Evolutionary conservation across 306 rosid species (phyloP).

Genomic region (Purshia tridentata): DNA sequence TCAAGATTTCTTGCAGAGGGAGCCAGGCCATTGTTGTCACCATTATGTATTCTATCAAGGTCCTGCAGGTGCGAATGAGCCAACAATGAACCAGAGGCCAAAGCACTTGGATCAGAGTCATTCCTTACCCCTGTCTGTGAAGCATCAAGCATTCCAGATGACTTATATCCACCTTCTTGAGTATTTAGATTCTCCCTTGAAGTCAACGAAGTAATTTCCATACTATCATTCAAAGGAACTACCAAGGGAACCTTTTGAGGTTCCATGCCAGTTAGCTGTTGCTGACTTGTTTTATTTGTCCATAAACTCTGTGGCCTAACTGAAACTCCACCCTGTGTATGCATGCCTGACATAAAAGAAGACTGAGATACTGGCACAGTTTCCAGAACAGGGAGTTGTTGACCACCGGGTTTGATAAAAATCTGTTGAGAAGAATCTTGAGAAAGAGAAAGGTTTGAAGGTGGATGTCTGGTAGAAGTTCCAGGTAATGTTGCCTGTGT

Average conservation of each 20-base stretch:
- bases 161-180: slow-evolving; percentile 27
- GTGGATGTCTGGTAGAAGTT: slow-evolving; percentile 30
- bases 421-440: slow-evolving; percentile 35
- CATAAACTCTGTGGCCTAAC: slow-evolving; percentile 29
- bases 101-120: slow-evolving; percentile 33
- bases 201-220: slow-evolving; percentile 27
- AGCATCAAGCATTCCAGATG: slow-evolving; percentile 23
- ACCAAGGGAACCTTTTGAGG: slow-evolving; percentile 18
- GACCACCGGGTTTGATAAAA: slow-evolving; percentile 21
- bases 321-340: slow-evolving; percentile 36
- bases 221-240: slow-evolving; percentile 25
- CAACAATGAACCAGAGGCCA: slow-evolving; percentile 31
- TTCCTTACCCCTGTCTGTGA: slow-evolving; percentile 31
- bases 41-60: slow-evolving; percentile 26
- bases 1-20: slow-evolving; percentile 30
- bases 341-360: slow-evolving; percentile 25
- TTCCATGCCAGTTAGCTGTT: slow-evolving; percentile 32
- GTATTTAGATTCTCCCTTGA: slow-evolving; percentile 30
- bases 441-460: slow-evolving; percentile 28
- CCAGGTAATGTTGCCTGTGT: slow-evolving; percentile 31
- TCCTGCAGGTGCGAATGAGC: slow-evolving; percentile 35
- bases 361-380: slow-evolving; percentile 33
- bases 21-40: slow-evolving; percentile 22
- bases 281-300: slow-evolving; percentile 34
- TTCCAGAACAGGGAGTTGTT: slow-evolving; percentile 44